Evolutionary conservation across 371 early-diverging fungal genomes (phyloP), one percentile per base, ranked within the genome.

Genomic region (Mortierella sp.): DNA sequence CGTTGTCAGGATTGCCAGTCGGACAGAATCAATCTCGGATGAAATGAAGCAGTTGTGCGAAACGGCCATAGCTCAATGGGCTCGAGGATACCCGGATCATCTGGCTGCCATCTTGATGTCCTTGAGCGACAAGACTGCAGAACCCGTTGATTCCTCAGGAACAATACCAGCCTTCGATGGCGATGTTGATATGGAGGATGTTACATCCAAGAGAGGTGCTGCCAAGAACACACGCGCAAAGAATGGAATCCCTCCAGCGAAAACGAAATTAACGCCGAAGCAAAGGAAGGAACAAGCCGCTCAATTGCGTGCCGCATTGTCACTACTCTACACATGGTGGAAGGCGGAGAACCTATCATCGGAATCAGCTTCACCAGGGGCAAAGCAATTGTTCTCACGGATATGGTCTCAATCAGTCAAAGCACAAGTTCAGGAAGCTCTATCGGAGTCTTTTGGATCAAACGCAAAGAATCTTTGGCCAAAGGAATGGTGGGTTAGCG

Each of bases 41-140:
- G 78, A 78, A 19, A 70, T 78, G 78, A 43, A 45, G 46, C 48
- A 54, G 49, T 56, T 78, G 13, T 67, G 78, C 13, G 63, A 70
- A 39, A 27, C 59, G 4, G 48, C 46, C 28, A 24, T 71, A 5
- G 58, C 56, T 2, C 67, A 54, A 26, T 67, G 71, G 64, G 64
- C 60, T 12, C 48, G 57, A n/a, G 51, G 54, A 9, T 66, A 58
- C 27, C 78, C 78, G 1, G 78, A 78, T 21, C 67, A 70, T 8
- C 2, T 78, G 4, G 61, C 52, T 0, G 67, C 62, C 10, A 52
- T 70, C 6, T 27, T 78, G n/a, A 10, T 71, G 24, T 62, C 71
- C 9, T 52, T 78, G 45, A 62, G 78, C 31, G 78, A 70, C 41
- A 66, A 65, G 57, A 54, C 26, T 30, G 66, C 70, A 9, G 21